phyloP scores from a whole-genome alignment of 768 basidiomycete genomes.

The Rhodotorula paludigena region DNA sequence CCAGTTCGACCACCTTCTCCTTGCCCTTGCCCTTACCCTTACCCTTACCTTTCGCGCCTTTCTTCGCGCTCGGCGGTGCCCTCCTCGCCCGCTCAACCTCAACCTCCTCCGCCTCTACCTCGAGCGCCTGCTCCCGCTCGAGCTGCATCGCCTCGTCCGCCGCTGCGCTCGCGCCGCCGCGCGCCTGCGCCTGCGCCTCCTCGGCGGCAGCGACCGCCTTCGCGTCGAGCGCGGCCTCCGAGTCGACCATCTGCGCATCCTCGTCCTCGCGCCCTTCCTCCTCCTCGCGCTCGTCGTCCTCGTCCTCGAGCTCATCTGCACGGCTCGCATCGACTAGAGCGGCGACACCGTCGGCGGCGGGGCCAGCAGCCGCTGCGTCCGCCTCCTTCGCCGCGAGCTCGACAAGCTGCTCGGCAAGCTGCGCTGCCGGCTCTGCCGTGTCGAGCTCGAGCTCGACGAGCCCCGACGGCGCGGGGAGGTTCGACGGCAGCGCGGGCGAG shows the following conservation, averaged over 20 bases:
- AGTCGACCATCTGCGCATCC: too few species aligned
- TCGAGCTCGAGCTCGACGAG: constrained; percentile 28
- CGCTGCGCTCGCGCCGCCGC: too few species aligned
- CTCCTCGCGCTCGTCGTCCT: not conserved
- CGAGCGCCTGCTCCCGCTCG: too few species aligned
- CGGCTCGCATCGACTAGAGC: not conserved
- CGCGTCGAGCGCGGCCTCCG: too few species aligned
- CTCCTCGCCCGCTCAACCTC: not conserved
- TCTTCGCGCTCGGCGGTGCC: not conserved
- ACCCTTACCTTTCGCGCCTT: constrained; percentile 7
- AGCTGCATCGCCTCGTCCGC: too few species aligned
- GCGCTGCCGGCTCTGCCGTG: too few species aligned
- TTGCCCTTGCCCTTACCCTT: constrained; percentile 23
- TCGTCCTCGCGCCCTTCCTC: too few species aligned
- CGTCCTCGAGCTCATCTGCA: not conserved
- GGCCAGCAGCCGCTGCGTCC: not conserved
- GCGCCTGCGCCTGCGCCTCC: too few species aligned
- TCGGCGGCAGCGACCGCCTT: too few species aligned
- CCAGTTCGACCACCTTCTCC: constrained; percentile 4
- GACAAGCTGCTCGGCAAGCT: constrained; percentile 12
- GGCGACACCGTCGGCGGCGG: not conserved
- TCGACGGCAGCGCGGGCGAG: too few species aligned
- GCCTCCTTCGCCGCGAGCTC: constrained; percentile 7
- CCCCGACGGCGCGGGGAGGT: constrained; percentile 14
- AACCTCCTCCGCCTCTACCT: not conserved